phyloP scores from a whole-genome alignment of 148 eudicot species.

The Rheum nobile region DNA sequence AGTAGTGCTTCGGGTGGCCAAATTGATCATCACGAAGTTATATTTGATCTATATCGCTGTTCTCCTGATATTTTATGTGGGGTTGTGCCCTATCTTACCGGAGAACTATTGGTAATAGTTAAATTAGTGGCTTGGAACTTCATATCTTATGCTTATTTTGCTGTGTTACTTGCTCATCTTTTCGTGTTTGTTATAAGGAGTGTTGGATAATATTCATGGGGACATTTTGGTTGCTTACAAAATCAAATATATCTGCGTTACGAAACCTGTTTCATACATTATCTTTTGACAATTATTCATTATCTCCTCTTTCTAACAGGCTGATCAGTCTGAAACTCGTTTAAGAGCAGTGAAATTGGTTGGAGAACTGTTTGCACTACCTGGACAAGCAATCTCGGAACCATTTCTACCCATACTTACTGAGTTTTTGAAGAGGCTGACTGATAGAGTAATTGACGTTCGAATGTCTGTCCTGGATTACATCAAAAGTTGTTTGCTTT shows the following conservation, averaged over 20 bases:
- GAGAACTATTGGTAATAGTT: slow-evolving; percentile 76
- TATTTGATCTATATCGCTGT: slow-evolving; percentile 73
- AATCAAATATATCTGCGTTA: not conserved
- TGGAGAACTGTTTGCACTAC: slow-evolving; percentile 86
- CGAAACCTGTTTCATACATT: not conserved
- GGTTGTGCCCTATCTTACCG: slow-evolving; percentile 76
- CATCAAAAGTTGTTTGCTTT: slow-evolving; percentile 67
- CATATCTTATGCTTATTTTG: slow-evolving; percentile 3
- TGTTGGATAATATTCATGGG: not conserved
- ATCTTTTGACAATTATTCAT: not conserved
- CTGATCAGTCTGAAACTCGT: slow-evolving; percentile 73
- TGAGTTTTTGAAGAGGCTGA: slow-evolving; percentile 85
- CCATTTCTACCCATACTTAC: slow-evolving; percentile 66
- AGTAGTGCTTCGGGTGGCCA: slow-evolving; percentile 31
- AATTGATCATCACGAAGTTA: slow-evolving; percentile 70
- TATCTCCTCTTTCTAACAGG: slow-evolving; percentile 23
- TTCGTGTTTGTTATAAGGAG: not conserved
- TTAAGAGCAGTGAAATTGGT: slow-evolving; percentile 68
- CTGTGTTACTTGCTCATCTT: not conserved
- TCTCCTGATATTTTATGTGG: slow-evolving; percentile 79
- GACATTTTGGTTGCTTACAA: not conserved
- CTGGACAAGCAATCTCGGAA: slow-evolving; percentile 53
- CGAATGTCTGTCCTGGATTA: slow-evolving; percentile 77
- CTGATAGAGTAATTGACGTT: slow-evolving; percentile 79
- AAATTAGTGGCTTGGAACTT: not conserved